Percentiles rank a stretch among this genome's conserved stretches.
These are phyloP conservation scores for Pythium dissotocum DNA, from an alignment of 352 stramenopile genomes.

Conservation along the genomic window DNA sequence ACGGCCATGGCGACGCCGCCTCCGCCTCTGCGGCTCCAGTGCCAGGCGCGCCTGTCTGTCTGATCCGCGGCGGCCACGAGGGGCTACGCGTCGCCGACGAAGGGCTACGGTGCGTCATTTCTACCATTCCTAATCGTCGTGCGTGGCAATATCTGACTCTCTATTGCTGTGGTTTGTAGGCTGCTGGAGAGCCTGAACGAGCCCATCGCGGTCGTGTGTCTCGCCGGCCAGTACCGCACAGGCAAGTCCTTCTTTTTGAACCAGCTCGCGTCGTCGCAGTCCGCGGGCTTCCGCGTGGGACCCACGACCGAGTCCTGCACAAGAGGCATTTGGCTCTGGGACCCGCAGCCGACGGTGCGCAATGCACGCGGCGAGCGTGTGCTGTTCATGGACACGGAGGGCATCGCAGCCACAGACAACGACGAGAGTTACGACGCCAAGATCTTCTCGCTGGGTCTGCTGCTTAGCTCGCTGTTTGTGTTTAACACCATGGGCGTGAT, in stretches of 20 bases:
- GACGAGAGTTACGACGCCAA: constrained; percentile 89
- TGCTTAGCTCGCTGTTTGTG: constrained; percentile 83
- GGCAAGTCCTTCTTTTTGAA: constrained; percentile 90
- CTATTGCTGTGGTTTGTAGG: constrained; percentile 24
- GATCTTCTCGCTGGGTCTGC: constrained; percentile 81
- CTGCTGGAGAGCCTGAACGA: constrained; percentile 65
- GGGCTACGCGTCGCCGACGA: constrained; percentile 56
- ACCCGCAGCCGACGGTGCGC: constrained; percentile 50
- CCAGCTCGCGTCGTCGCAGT: constrained; percentile 45
- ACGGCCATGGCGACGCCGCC: constrained; percentile 5
- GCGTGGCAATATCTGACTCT: background rate
- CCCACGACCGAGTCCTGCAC: constrained; percentile 87
- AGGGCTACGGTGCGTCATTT: constrained; percentile 42
- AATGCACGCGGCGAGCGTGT: constrained; percentile 66
- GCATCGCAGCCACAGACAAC: constrained; percentile 83
- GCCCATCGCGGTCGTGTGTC: constrained; percentile 74
- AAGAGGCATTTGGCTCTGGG: constrained; percentile 85
- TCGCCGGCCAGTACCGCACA: constrained; percentile 83
- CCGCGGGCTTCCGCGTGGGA: constrained; percentile 64
- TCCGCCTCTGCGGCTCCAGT: background rate
- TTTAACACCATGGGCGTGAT: constrained; percentile 91
- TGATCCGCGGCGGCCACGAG: constrained; percentile 53
- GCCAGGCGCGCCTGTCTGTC: constrained; percentile 48
- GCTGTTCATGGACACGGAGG: constrained; percentile 84
- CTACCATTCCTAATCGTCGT: background rate